Evolutionary conservation across 345 rosid genomes (phyloP).

Genomic region (Cochlearia excelsa): DNA sequence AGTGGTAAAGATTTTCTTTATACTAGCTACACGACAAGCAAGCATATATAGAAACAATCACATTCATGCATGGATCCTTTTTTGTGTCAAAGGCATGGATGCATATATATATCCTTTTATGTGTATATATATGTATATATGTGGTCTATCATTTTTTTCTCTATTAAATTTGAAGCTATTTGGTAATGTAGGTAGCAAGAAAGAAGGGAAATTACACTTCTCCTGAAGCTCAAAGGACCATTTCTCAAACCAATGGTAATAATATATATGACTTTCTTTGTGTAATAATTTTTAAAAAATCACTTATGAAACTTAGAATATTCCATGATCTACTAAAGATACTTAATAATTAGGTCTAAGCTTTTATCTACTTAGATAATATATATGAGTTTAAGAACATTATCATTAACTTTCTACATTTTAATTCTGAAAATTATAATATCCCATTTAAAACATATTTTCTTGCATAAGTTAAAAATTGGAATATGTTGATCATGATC

Average conservation of each 20-base stretch:
- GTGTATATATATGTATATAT: neutral
- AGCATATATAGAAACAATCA: conserved; percentile 7
- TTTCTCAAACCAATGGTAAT: conserved; percentile 22
- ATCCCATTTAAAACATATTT: no score
- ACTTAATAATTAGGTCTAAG: no score
- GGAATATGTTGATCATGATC: no score
- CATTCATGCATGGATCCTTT: conserved; percentile 28
- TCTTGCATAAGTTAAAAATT: neutral
- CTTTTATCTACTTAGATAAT: no score
- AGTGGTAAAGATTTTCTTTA: conserved; percentile 13
- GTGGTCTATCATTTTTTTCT: neutral
- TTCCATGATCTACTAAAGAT: no score
- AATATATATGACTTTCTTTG: neutral
- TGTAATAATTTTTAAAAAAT: no score
- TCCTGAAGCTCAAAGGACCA: conserved; percentile 24
- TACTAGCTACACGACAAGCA: conserved; percentile 33
- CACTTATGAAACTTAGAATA: no score
- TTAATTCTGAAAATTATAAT: no score
- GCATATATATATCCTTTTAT: no score
- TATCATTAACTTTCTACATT: no score
- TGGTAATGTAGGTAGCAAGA: conserved; percentile 28
- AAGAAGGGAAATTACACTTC: conserved; percentile 20
- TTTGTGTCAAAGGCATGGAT: no score
- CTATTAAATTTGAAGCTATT: conserved; percentile 4
- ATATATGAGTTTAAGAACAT: no score